Evolutionary conservation across 306 rosid species (phyloP), one percentile per base, ranked within the genome.

Genomic region (Sicyos edulis): DNA sequence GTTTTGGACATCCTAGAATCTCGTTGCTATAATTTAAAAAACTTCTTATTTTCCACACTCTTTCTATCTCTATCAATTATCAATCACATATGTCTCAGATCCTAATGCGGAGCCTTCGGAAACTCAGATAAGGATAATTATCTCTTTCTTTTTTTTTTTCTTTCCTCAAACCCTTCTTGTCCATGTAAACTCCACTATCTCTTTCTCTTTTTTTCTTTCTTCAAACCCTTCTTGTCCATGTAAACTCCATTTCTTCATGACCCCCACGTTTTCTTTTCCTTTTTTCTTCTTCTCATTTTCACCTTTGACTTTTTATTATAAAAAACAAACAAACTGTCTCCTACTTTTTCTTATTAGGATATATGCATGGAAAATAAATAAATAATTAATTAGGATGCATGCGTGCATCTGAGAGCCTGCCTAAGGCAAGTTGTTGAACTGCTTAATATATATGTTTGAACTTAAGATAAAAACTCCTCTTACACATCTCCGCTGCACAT

Each of bases 121-220:
- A 62, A 62, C 69, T 34, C 69, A 5, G 69, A 62, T n/a, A 62
- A 34, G 69, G 26, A 62, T 62, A 32, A 61, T 34, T 61, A 12
- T 61, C 49, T 62, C 49, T 62, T 62, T 37, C 11, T 8, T 42
- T 42, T 12, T 37, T 37, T 34, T 32, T 3, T 62, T 62, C 7
- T 21, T 37, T 40, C 15, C 34, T 62, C 68, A 62, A 62, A 34
- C 11, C 45, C 45, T 32, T 32, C 12, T 62, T 62, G 24, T 8
- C 69, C 69, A 16, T 62, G 51, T 37, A n/a, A n/a, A n/a, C n/a
- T n/a, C n/a, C n/a, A n/a, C n/a, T 61, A 12, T 61, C 49, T 62
- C 49, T 62, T 62, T 37, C 11, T 8, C 9, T 42, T 12, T 37
- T 37, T 34, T 32, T 3, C 7, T 21, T 37, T 40, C 15, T 62